phyloP scores from a whole-genome alignment of 345 rosid species.

The Psidium guajava region DNA sequence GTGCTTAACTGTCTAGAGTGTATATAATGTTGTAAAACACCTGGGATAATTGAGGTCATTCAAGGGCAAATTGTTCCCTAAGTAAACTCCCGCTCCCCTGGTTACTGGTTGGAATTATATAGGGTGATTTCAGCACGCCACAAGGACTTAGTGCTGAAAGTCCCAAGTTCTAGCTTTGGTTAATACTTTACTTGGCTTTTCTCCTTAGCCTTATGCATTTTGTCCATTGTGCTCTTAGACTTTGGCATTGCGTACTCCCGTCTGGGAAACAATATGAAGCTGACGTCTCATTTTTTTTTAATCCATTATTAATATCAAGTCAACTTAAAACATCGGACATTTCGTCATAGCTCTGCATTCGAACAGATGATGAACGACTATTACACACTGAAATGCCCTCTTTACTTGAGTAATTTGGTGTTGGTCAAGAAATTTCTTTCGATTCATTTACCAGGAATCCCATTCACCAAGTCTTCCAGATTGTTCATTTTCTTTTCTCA shows the following conservation, averaged over 20 bases:
- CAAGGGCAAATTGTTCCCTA: background rate
- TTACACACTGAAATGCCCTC: background rate
- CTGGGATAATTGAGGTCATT: background rate
- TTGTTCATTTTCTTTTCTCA: background rate
- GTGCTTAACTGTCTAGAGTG: background rate
- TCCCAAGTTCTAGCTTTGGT: background rate
- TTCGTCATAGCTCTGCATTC: background rate
- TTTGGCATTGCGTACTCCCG: background rate
- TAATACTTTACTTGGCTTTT: background rate
- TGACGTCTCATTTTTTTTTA: background rate
- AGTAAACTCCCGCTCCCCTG: background rate
- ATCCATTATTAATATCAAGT: background rate
- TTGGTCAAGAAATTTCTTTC: background rate
- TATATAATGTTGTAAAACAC: background rate
- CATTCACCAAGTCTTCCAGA: background rate
- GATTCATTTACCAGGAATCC: background rate
- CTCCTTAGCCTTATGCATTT: background rate
- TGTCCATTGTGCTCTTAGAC: background rate
- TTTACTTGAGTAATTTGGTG: background rate
- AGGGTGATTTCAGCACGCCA: background rate
- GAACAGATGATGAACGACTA: background rate
- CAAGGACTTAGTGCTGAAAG: background rate
- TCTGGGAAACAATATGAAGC: background rate
- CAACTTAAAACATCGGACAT: background rate
- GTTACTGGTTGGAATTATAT: background rate